Percentiles rank a stretch among this genome's conserved stretches.
Conservation (phyloP, 2,329 filamentous ascomycete species). For the Hymenotorrendiella dingleyae region DNA sequence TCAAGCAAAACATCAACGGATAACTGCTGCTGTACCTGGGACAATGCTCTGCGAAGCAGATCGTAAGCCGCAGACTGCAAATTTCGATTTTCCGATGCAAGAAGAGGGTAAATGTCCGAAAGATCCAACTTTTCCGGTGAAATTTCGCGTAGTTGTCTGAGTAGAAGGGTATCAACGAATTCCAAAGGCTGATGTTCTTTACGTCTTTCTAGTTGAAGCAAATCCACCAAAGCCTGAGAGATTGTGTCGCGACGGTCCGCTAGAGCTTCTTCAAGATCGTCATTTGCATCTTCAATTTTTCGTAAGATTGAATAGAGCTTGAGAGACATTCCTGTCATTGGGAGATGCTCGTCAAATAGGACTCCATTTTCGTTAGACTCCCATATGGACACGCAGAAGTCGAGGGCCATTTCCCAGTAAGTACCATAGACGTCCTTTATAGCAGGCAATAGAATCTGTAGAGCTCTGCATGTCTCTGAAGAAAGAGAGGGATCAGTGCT, state of each 20-base stretch:
- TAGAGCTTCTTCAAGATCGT: constrained; percentile 76
- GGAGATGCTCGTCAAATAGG: constrained; percentile 43
- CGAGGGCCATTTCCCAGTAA: constrained; percentile 69
- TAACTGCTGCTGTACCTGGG: constrained; percentile 69
- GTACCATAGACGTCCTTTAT: constrained; percentile 81
- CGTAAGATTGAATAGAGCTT: constrained; percentile 62
- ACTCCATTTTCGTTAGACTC: constrained; percentile 37
- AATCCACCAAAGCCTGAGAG: constrained; percentile 51
- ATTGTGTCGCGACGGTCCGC: constrained; percentile 52
- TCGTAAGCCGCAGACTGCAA: constrained; percentile 78
- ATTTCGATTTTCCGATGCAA: constrained; percentile 68
- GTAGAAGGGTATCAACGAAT: constrained; percentile 70
- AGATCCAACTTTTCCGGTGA: constrained; percentile 57
- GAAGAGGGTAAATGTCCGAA: constrained; percentile 65
- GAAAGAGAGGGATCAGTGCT: constrained; percentile 39
- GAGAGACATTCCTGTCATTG: constrained; percentile 66
- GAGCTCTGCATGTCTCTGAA: constrained; percentile 47
- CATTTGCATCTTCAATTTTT: constrained; percentile 66
- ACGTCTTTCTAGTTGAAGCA: constrained; percentile 51
- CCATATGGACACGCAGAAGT: constrained; percentile 55
- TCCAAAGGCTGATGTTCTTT: constrained; percentile 57
- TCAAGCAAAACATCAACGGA: constrained; percentile 72
- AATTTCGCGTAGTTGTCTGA: constrained; percentile 60
- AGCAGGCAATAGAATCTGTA: constrained; percentile 60
- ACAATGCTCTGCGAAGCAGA: constrained; percentile 74